These are phyloP conservation scores for Physcomitrellopsis africana DNA, from an alignment of 225 moss, liverwort and hornwort species.

Conservation along the genomic window DNA sequence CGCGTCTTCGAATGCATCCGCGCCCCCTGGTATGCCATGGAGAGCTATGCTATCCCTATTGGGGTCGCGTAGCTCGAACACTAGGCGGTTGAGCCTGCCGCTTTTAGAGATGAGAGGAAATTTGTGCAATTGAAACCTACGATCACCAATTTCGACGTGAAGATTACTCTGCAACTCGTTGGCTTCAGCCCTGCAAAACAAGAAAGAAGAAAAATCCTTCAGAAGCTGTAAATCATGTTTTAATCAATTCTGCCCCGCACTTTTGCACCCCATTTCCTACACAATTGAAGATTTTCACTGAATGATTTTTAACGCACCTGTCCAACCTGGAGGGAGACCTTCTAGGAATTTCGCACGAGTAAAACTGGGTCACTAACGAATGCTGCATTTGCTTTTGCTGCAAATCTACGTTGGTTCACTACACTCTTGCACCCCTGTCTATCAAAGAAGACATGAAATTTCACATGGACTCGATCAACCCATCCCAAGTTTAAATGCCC, in stretches of 20 bases:
- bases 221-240: background rate
- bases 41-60: constrained; percentile 33
- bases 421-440: no score
- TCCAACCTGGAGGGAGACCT: no score
- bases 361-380: no score
- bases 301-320: no score
- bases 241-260: background rate
- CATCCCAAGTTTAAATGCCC: no score
- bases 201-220: background rate
- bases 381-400: no score
- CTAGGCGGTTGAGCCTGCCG: constrained; percentile 37
- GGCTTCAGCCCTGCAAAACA: constrained; percentile 30
- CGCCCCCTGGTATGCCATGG: constrained; percentile 37
- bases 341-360: no score
- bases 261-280: background rate
- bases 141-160: constrained; percentile 35
- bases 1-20: constrained; percentile 37
- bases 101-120: constrained; percentile 42
- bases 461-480: no score
- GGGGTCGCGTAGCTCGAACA: constrained; percentile 37
- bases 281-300: background rate
- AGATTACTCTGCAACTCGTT: constrained; percentile 40
- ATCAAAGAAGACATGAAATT: no score
- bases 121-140: constrained; percentile 36
- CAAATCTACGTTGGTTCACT: no score